Conservation (phyloP, 352 stramenopile species). For the Thraustochytrium sp. region DNA sequence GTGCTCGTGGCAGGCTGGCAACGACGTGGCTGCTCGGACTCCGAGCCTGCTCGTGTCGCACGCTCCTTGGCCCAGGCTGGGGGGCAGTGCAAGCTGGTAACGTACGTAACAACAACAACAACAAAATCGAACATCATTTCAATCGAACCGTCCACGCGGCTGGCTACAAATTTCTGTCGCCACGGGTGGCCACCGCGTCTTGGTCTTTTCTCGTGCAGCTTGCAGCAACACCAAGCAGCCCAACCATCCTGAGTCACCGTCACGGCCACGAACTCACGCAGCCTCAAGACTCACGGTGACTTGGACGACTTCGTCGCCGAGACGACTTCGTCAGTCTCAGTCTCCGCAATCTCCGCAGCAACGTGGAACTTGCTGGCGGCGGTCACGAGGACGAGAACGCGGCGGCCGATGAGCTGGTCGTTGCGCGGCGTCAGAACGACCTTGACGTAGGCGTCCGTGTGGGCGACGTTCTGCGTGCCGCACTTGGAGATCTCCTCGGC, state of each 20-base stretch:
- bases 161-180: no score
- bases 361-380: conserved; percentile 66
- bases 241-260: neutral
- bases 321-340: neutral
- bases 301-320: neutral
- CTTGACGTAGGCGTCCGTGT: conserved; percentile 87
- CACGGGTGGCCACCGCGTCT: no score
- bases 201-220: no score
- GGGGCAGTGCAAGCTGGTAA: no score
- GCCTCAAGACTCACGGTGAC: neutral
- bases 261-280: neutral
- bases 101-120: no score
- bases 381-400: conserved; percentile 61
- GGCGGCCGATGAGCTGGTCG: conserved; percentile 66
- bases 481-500: conserved; percentile 67
- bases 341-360: conserved; percentile 57
- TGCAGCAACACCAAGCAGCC: no score
- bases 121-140: no score
- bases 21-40: no score
- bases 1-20: no score
- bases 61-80: no score
- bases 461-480: conserved; percentile 63
- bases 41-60: no score
- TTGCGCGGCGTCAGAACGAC: conserved; percentile 58
- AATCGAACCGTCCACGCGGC: no score